Base-by-base conservation (phyloP, 768 basidiomycete genomes). In the Daedaleopsis sinensis region DNA sequence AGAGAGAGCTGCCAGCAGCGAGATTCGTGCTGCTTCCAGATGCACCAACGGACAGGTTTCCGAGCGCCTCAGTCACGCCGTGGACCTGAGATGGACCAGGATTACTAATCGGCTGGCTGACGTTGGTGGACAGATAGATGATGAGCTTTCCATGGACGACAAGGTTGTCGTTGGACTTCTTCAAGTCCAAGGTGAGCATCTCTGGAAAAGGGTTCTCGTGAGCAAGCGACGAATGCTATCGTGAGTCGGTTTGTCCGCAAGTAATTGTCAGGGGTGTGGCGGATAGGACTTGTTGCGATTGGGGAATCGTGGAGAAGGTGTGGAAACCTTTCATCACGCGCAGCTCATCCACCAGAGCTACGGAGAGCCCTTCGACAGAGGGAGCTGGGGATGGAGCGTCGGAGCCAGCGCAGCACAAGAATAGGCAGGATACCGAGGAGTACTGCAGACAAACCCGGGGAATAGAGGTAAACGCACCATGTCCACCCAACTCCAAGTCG, bases 121-220 rank as follows among this genome's bases (percentile, higher is more conserved):
- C 81, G 71, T 98, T 96, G 52, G 97, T 98, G 18, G 94, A 96
- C 39, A 99, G 84, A 76, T 96, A 95, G 66, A 98, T 86, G 74
- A 98, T 96, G 66, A 99, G 85, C 77, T 98, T 98, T 50, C 97
- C 97, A 70, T 98, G 95, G 4, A 99, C 97, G 51, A 95, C 92
- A 27, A 97, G 86, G 72, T 97, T 96, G 76, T 99, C 97, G 68
- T 96, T 97, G n/a, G 96, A 98, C 77, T 96, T 96, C 80, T 98
- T 97, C 69, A 99, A 80, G 71, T 98, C 97, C 66, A 96, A 75
- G 0, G 96, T 98, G 52, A 98, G 84, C 89, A 97, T 97, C 81
- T 98, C 97, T 55, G 66, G 32, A 37, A 49, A 15, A n/a, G 37
- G 24, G 32, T 5, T 2, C 13, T 36, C 1, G 23, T 10, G 47